A percentile compares a stretch with the other conserved stretches of the same genome.
These are phyloP conservation scores for Termitomyces sp. DNA, from an alignment of 768 basidiomycete genomes.

Conservation along the genomic window DNA sequence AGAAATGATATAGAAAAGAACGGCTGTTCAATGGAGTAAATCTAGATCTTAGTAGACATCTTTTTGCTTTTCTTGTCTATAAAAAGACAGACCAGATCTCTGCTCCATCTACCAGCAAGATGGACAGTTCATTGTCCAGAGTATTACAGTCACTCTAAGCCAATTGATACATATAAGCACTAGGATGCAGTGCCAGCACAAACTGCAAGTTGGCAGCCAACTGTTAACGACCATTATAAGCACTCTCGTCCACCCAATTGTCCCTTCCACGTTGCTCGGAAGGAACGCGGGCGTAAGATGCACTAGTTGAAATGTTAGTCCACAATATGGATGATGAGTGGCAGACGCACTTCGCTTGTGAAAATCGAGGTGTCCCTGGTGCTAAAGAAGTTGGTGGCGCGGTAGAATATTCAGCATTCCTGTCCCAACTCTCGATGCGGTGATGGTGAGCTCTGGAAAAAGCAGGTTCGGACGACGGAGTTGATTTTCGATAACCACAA, in stretches of 20 bases:
- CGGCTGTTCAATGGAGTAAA: neutral
- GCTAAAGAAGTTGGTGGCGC: conserved; percentile 10
- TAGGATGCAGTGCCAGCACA: neutral
- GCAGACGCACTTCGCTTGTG: conserved; percentile 13
- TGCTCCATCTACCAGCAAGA: neutral
- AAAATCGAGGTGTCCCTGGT: conserved; percentile 8
- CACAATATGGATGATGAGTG: neutral
- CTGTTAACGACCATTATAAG: conserved; percentile 31
- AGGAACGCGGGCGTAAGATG: conserved; percentile 22
- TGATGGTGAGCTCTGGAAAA: conserved; percentile 11
- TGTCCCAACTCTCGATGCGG: conserved; percentile 17
- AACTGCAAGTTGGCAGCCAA: neutral
- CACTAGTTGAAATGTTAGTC: neutral
- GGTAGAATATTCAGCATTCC: conserved; percentile 13
- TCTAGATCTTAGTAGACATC: neutral
- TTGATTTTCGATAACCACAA: conserved; percentile 19
- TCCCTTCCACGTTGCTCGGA: conserved; percentile 22
- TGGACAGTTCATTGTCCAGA: neutral
- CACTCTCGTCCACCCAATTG: conserved; percentile 42
- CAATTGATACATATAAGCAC: neutral
- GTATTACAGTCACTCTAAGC: neutral
- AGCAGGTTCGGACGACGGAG: conserved; percentile 6
- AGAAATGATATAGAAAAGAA: neutral
- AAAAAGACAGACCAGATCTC: neutral
- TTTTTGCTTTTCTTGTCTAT: neutral